Evolutionary conservation across 75 land plant genomes (phyloP), one percentile per base, ranked within the genome.

Genomic region (Pseudotsuga menziesii): DNA sequence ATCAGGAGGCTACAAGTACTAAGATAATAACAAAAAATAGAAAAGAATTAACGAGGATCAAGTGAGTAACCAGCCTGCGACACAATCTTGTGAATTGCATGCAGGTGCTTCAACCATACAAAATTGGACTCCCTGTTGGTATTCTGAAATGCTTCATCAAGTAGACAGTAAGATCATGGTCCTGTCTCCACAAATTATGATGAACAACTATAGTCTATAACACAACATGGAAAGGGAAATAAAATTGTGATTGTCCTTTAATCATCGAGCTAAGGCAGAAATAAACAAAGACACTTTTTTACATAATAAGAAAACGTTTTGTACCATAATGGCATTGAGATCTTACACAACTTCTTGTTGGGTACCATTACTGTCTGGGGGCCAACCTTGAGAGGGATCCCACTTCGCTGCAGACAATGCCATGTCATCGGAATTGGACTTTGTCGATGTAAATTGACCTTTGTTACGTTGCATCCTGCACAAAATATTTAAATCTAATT

Each of bases 401-500:
- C 81, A 83, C 62, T 63, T 78, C 11, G 22, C 76, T 32, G 44
- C 56, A 54, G 83, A 73, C 58, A 78, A 72, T 26, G 56, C 75
- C 48, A 76, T 64, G 52, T 87, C 89, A 9, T 85, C 87, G 25
- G 71, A 23, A 71, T 54, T 76, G 66, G 82, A 56, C 63, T 87
- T 87, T 48, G 72, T 32, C 56, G 89, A 87, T 61, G 85, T 80
- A 62, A 89, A 89, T 57, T 87, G 91, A 36, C 91, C 91, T 61
- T 82, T 87, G 62, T 83, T 89, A 19, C 91, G 85, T n/a, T 85
- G 85, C 91, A 87, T 87, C 80, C 91, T 89, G 57, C 56, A 69
- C 20, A 69, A 41, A 20, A 39, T 20, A 35, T 1, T 12, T 9
- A 29, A 36, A 69, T 5, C 72, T 36, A n/a, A 6, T 67, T 67